Conservation (phyloP, 257 asterid species). For the Nicotiana benthamiana region DNA sequence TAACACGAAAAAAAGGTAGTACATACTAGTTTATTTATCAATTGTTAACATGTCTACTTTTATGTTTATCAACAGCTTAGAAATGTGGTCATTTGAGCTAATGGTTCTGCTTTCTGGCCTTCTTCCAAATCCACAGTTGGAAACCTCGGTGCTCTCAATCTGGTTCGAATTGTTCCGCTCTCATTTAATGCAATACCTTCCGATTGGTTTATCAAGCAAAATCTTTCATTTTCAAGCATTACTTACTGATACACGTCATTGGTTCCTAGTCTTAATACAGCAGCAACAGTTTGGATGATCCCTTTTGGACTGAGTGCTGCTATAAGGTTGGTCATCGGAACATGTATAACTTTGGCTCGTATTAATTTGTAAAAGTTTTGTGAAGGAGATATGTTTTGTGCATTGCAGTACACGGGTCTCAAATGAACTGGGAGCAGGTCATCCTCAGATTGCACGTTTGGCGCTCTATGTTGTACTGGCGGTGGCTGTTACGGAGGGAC, state of each 20-base stretch:
- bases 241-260: neutral
- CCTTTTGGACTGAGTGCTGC: constrained; percentile 78
- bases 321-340: constrained; percentile 44
- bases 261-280: constrained; percentile 57
- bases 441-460: constrained; percentile 49
- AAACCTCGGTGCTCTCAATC: constrained; percentile 81
- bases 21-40: neutral
- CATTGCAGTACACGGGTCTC: constrained; percentile 70
- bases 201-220: neutral
- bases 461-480: constrained; percentile 49
- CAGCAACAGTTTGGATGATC: constrained; percentile 76
- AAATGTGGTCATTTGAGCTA: constrained; percentile 83
- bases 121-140: constrained; percentile 75
- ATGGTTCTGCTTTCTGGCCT: constrained; percentile 86
- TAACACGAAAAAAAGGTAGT: neutral
- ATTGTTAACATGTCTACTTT: neutral
- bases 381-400: neutral
- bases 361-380: neutral
- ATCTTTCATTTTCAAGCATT: neutral
- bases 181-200: neutral
- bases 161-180: constrained; percentile 29
- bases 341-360: neutral
- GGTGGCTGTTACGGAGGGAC: constrained; percentile 41
- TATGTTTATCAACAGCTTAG: constrained; percentile 46
- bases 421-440: constrained; percentile 74